Conservation (phyloP, 768 basidiomycete genomes). For the Phylloporus sp. region DNA sequence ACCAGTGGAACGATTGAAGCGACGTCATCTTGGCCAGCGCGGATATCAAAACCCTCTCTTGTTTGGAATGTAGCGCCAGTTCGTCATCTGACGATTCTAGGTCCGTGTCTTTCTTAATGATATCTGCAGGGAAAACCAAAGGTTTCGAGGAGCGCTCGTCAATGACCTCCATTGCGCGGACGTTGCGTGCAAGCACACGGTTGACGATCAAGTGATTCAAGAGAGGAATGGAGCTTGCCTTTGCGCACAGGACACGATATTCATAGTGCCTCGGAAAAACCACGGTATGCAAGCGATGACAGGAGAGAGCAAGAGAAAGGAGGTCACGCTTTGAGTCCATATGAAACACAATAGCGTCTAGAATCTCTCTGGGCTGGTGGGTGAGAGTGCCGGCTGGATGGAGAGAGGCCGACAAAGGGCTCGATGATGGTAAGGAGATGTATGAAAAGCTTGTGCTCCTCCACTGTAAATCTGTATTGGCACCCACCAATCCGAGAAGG, state of each 20-base stretch:
- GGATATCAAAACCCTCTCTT: constrained; percentile 48
- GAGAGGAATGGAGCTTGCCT: constrained; percentile 53
- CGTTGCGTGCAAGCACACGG: constrained; percentile 55
- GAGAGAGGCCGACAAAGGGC: constrained; percentile 54
- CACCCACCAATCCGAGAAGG: constrained; percentile 54
- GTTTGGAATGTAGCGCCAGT: constrained; percentile 53
- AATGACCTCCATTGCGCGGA: constrained; percentile 55
- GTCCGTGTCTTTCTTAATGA: constrained; percentile 51
- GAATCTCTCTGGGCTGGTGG: constrained; percentile 62
- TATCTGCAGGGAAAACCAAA: constrained; percentile 38
- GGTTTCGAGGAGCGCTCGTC: constrained; percentile 45
- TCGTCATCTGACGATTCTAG: constrained; percentile 61
- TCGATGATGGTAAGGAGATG: constrained; percentile 60
- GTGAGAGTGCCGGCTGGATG: constrained; percentile 44
- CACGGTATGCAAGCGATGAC: constrained; percentile 50
- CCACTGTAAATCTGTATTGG: constrained; percentile 52
- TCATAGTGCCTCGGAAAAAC: constrained; percentile 61
- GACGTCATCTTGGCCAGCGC: constrained; percentile 54
- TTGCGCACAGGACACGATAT: constrained; percentile 57
- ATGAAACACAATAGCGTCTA: constrained; percentile 57
- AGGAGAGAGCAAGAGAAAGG: constrained; percentile 51
- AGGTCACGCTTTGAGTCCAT: constrained; percentile 54
- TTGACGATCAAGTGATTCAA: constrained; percentile 63
- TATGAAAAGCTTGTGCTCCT: constrained; percentile 59
- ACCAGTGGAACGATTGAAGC: constrained; percentile 53